These are phyloP conservation scores for Blastomyces emzantsi DNA, from an alignment of 2,329 filamentous ascomycete species.

Conservation along the genomic window DNA sequence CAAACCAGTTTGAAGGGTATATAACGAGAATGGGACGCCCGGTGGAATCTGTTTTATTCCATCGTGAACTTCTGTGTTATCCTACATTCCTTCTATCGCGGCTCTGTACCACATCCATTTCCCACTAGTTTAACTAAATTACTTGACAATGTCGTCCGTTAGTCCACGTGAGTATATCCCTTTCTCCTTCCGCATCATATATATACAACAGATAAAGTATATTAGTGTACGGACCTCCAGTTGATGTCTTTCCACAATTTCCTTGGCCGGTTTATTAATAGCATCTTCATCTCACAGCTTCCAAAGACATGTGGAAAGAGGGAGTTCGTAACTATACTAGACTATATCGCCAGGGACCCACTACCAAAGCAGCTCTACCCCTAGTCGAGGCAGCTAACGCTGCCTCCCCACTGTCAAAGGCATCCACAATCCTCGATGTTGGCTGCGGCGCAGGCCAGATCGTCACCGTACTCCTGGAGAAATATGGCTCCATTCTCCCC, in stretches of 20 bases:
- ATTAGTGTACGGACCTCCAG: not conserved
- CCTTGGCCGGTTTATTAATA: not conserved
- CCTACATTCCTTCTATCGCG: not conserved
- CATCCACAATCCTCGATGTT: slow-evolving; percentile 1
- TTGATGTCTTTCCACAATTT: not conserved
- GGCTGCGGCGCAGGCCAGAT: slow-evolving; percentile 5
- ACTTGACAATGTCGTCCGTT: not conserved
- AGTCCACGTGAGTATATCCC: not conserved
- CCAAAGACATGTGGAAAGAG: not conserved
- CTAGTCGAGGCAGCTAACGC: not conserved
- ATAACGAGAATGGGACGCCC: not conserved
- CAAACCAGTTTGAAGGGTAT: too few species aligned
- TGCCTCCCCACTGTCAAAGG: not conserved
- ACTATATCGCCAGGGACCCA: not conserved
- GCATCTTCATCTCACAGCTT: not conserved
- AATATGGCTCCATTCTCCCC: not conserved
- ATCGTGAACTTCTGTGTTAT: not conserved
- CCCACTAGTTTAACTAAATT: not conserved
- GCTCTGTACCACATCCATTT: not conserved
- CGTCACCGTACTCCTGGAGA: not conserved
- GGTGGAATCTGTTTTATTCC: not conserved
- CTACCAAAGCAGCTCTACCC: not conserved
- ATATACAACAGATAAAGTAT: not conserved
- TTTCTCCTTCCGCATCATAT: not conserved
- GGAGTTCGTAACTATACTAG: not conserved